Evolutionary conservation across 2,329 filamentous ascomycete species (phyloP), one percentile per base, ranked within the genome.

Genomic region (Colletotrichum sp.): DNA sequence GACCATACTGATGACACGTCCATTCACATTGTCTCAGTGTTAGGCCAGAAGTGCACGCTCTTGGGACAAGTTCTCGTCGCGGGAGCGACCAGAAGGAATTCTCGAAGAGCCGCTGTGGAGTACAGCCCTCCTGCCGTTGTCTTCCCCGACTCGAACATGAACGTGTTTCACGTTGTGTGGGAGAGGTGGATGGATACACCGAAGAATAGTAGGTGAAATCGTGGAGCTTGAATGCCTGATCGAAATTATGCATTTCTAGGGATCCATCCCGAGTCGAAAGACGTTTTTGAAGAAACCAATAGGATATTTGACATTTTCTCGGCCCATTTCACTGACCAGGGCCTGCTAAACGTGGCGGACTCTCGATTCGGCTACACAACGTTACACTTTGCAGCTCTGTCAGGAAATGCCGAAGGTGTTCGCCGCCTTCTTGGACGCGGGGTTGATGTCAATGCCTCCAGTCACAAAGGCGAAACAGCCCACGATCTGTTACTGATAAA

Each of bases 81-180:
- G 18, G 18, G 44, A 52, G 2, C 0, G 18, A 21, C 44, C 0
- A 52, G 2, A 3, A 52, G 0, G 2, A 21, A 21, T 21, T 52
- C 44, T 52, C 44, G 44, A 0, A 52, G 44, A 52, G 44, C 18
- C 0, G 18, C 44, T 21, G 44, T 52, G 9, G 44, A 52, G 0
- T 52, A 52, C n/a, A n/a, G n/a, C n/a, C 5, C 44, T 21, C 44
- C 44, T 1, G 44, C 18, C 0, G 0, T 52, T 52, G 10, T 0
- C 1, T 21, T 52, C 0, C 44, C 44, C 7, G 21, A 52, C 0
- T 52, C 44, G 8, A 52, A 21, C 44, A 52, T 52, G 0, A 52
- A 52, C 9, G 10, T 52, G 8, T 21, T 52, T 1, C 44, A 52
- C 18, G 0, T 52, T 52, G 18, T 52, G 44, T 52, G 8, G 44